These are phyloP conservation scores for Tilletia indica DNA, from an alignment of 1,284 basidiomycete species.

Conservation along the genomic window DNA sequence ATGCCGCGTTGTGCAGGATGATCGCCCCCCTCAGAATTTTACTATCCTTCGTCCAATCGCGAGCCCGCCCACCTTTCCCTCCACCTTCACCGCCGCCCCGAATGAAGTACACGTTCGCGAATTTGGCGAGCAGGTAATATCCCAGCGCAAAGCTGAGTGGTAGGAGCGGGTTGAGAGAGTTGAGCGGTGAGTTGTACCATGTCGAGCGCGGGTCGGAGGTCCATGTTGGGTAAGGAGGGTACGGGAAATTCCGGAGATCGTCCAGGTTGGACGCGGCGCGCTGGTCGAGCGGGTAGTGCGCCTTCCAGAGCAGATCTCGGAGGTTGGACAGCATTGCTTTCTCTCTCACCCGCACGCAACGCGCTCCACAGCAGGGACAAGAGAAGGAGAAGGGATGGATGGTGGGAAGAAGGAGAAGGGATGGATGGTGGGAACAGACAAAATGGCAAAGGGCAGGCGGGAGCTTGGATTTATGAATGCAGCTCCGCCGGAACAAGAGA, in stretches of 20 bases:
- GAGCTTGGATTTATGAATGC: too few species aligned
- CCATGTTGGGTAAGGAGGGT: constrained; percentile 17
- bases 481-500: too few species aligned
- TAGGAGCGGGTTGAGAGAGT: constrained; percentile 28
- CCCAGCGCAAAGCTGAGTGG: constrained; percentile 38
- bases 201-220: background rate
- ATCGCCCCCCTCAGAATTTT: constrained; percentile 30
- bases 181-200: background rate
- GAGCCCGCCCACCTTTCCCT: constrained; percentile 20
- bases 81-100: background rate
- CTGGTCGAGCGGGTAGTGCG: constrained; percentile 3
- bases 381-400: too few species aligned
- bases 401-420: too few species aligned
- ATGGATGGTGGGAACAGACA: too few species aligned
- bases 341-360: too few species aligned
- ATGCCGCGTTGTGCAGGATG: constrained; percentile 40
- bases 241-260: constrained; percentile 10
- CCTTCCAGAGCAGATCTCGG: constrained; percentile 1
- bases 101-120: constrained; percentile 32
- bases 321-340: background rate
- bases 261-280: background rate
- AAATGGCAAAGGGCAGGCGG: too few species aligned
- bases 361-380: too few species aligned
- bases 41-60: constrained; percentile 34
- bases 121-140: constrained; percentile 42